Conservation (phyloP, 2,329 filamentous ascomycete genomes). For the Arthroderma sp. region DNA sequence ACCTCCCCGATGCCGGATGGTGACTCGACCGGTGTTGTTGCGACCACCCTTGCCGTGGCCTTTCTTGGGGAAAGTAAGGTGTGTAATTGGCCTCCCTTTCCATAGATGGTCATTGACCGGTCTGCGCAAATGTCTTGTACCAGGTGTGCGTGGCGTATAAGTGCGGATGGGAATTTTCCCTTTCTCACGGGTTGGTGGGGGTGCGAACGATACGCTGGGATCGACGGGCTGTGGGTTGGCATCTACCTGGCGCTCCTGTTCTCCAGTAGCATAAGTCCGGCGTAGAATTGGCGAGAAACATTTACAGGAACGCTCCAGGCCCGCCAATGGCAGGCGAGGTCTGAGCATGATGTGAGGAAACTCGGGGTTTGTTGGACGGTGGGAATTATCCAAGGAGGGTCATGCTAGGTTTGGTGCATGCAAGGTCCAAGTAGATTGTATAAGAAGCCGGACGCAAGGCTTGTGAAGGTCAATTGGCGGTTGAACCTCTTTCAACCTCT, state of each 20-base stretch:
- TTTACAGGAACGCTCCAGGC: conserved; percentile 36
- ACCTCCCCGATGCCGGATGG: conserved; percentile 82
- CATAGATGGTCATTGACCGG: conserved; percentile 94
- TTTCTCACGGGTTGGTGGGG: conserved; percentile 32
- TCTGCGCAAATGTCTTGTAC: conserved; percentile 77
- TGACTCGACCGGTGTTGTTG: conserved; percentile 75
- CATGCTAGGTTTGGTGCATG: background rate
- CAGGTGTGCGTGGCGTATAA: conserved; percentile 87
- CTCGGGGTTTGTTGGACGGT: background rate
- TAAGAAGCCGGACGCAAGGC: no score
- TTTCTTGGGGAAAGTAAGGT: conserved; percentile 81
- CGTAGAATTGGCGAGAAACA: conserved; percentile 31
- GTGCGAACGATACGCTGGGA: conserved; percentile 27
- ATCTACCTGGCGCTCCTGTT: conserved; percentile 21
- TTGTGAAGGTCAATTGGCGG: no score
- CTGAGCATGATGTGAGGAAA: conserved; percentile 44
- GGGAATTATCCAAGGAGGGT: background rate
- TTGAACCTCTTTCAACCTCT: no score
- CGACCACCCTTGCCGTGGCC: conserved; percentile 86
- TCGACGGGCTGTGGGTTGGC: conserved; percentile 2
- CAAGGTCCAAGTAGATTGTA: no score
- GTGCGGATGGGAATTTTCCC: conserved; percentile 50
- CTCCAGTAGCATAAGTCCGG: conserved; percentile 41
- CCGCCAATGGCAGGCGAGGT: conserved; percentile 47
- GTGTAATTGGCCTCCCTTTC: conserved; percentile 75